phyloP scores from a whole-genome alignment of 805 yeast species.

The Pichia deserticola region DNA sequence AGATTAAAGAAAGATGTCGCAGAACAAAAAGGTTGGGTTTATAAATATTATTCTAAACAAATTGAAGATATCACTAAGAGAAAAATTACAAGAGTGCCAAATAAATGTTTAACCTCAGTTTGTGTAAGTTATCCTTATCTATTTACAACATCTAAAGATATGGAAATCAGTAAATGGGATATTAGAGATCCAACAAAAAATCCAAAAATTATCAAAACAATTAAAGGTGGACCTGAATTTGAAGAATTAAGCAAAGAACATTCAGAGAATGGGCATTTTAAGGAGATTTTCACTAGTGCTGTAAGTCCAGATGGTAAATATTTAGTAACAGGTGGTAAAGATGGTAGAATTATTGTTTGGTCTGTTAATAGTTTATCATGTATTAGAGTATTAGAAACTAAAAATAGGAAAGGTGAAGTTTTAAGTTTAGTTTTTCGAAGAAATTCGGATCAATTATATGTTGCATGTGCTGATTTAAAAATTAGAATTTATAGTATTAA shows the following conservation, averaged over 20 bases:
- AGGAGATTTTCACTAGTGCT: slow-evolving; percentile 69
- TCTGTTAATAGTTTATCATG: slow-evolving; percentile 71
- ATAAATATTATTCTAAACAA: slow-evolving; percentile 53
- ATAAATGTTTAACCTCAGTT: slow-evolving; percentile 48
- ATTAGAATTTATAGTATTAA: slow-evolving; percentile 80
- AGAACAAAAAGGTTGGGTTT: slow-evolving; percentile 78
- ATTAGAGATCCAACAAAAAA: slow-evolving; percentile 44
- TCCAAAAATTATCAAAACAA: slow-evolving; percentile 59
- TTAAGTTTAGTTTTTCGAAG: slow-evolving; percentile 71
- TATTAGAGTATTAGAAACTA: slow-evolving; percentile 69
- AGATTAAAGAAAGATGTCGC: slow-evolving; percentile 85
- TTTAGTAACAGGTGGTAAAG: slow-evolving; percentile 88
- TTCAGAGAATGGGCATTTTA: slow-evolving; percentile 64
- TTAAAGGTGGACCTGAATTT: slow-evolving; percentile 52
- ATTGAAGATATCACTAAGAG: slow-evolving; percentile 32
- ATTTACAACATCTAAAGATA: slow-evolving; percentile 77
- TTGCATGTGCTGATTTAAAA: slow-evolving; percentile 87
- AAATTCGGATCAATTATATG: slow-evolving; percentile 77
- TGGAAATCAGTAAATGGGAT: slow-evolving; percentile 76
- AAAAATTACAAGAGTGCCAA: slow-evolving; percentile 47
- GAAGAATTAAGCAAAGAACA: slow-evolving; percentile 40
- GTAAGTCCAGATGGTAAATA: slow-evolving; percentile 81
- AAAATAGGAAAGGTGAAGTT: slow-evolving; percentile 63
- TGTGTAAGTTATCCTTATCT: slow-evolving; percentile 54
- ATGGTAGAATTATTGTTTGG: slow-evolving; percentile 78